Evolutionary conservation across 495 filamentous ascomycete species (phyloP), one percentile per base, ranked within the genome.

Genomic region (Apiosordaria backusii): DNA sequence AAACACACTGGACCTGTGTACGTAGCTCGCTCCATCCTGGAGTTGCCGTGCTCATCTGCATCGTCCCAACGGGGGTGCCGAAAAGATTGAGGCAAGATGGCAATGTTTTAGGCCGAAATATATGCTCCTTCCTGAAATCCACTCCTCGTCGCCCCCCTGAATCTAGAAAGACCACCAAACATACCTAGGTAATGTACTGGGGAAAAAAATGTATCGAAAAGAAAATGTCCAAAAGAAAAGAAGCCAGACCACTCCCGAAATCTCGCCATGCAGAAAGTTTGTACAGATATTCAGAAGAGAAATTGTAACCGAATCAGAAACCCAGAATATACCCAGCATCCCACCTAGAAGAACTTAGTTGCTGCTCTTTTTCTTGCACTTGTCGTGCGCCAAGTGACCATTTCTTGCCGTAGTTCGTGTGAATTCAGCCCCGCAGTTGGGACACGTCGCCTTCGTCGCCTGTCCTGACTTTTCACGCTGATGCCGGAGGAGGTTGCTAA

Each of bases 381-480:
- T 97, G 70, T 93, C 92, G 76, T 96, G 90, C 18, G 87, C 83
- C 74, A 96, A 79, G 72, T 97, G 93, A 16, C 92, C 93, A 75
- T 96, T 96, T 27, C 92, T 84, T 25, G 93, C 93, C 35, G 93
- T 97, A 27, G 92, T 96, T 58, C 93, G 82, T 18, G 93, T 97
- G 66, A 97, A 97, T 64, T 96, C 92, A 9, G 93, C 92, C 19
- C 92, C 91, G 72, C 93, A 97, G 65, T 91, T 86, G 18, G 91
- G 92, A 69, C 93, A 97, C 53, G 87, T 87, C 16, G 92, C 91
- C 76, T 96, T 96, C 10, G 89, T 80, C 45, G 93, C 92, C 19
- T 90, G 91, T 9, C 93, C 93, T 1, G 91, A 94, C 74, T 95
- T 96, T 75, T 97, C 93, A n/a, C 93, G 86, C 73, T 97, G 93